Base-by-base conservation (phyloP, 2,329 filamentous ascomycete genomes). In the Emergomyces africanus region DNA sequence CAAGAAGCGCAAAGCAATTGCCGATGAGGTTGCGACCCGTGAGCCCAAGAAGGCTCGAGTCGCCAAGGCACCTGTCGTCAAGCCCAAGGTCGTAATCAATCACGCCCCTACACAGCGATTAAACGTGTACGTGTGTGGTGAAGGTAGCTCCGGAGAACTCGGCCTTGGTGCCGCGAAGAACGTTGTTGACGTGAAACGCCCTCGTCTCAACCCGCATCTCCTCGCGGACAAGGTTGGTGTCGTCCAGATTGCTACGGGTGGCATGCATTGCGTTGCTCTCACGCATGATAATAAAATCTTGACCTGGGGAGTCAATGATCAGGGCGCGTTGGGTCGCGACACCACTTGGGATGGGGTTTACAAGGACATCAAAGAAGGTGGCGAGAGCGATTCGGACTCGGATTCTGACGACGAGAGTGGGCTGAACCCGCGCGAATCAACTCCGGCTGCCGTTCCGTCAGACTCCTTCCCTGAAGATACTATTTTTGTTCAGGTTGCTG, bases 231-330 rank as follows among this genome's bases (percentile, higher is more conserved):
- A 75, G 42, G 80, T 85, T 58, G 82, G 84, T 51, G 83, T 94
- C 41, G 88, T 94, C 2, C 84, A 88, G 71, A 74, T 95, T 60
- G 84, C 87, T 56, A 84, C 86, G 61, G 89, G 89, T 61, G 89
- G 88, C 59, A 92, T 95, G 88, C 89, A 95, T 73, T 84, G 81
- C 57, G 78, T 87, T 62, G 88, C 86, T 2, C 75, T 94, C 57
- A 92, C 89, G 55, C 81, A 85, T 65, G 86, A 92, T 71, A 89
- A 90, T 77, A 85, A 85, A 74, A 87, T 95, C 65, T 76, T 90
- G 58, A 90, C 88, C 33, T 95, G 89, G 89, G 89, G 89, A 58
- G 89, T 94, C 65, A 94, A 94, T 69, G 89, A 95, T 68, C 85
- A 90, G 68, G 87, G 87, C 63, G 88, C 89, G 9, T 80, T 95